Conservation (phyloP, 2,329 filamentous ascomycete genomes). For the Sclerotinia spermophila region DNA sequence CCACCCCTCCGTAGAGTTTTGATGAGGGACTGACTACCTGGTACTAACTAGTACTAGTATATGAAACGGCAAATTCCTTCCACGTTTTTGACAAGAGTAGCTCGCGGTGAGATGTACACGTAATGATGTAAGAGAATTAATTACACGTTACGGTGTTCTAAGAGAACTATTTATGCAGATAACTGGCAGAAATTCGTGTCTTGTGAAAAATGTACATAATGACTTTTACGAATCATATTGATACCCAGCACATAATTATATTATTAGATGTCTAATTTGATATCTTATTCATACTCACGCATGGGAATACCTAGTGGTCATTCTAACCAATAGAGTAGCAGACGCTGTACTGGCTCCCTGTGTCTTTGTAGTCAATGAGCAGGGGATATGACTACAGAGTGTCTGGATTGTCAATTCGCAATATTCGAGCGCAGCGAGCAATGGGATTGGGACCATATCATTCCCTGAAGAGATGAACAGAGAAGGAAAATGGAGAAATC, state of each 20-base stretch:
- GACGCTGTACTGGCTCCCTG: background rate
- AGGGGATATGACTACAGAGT: background rate
- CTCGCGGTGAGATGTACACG: background rate
- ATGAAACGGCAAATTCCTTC: constrained; percentile 7
- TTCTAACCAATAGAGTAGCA: background rate
- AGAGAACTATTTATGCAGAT: background rate
- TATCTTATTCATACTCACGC: background rate
- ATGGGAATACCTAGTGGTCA: background rate
- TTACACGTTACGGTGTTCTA: background rate
- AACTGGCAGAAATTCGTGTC: background rate
- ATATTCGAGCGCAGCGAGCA: background rate
- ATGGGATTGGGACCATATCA: background rate
- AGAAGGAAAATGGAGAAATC: fast-evolving
- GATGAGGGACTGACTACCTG: background rate
- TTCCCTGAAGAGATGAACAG: background rate
- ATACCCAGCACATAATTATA: background rate
- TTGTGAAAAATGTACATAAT: background rate
- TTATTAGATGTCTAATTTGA: background rate
- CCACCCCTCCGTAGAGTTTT: constrained; percentile 1
- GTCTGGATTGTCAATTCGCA: background rate
- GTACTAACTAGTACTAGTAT: no score
- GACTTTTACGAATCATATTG: background rate
- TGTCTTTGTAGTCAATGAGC: no score
- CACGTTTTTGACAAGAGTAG: background rate
- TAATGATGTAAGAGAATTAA: constrained; percentile 3